These are phyloP conservation scores for Xylaria sp. DNA, from an alignment of 2,329 filamentous ascomycete species.

Conservation along the genomic window DNA sequence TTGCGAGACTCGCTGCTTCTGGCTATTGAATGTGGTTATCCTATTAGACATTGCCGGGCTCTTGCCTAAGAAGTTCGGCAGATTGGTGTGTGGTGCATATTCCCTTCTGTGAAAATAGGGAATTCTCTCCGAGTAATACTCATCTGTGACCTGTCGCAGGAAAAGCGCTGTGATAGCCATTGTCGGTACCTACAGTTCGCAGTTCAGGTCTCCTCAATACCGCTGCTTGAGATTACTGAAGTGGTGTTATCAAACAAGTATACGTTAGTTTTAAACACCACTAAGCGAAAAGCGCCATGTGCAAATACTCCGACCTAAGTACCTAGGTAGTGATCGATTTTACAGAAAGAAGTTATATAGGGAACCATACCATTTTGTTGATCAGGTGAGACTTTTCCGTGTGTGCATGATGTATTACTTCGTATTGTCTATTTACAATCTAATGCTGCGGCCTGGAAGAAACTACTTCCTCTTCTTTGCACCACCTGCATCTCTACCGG, in stretches of 20 bases:
- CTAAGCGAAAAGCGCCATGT: no score
- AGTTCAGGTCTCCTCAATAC: not conserved
- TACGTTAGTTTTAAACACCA: not conserved
- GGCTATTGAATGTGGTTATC: slow-evolving; percentile 2
- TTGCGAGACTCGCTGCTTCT: slow-evolving; percentile 38
- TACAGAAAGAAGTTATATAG: no score
- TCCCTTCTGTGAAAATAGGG: not conserved
- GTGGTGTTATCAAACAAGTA: not conserved
- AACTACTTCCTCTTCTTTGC: slow-evolving; percentile 61
- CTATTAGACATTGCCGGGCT: not conserved
- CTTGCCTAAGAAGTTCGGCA: not conserved
- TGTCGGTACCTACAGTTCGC: no score
- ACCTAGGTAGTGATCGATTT: no score
- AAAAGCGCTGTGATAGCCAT: no score
- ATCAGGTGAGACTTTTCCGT: not conserved
- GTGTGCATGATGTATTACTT: slow-evolving; percentile 8
- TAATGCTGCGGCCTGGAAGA: not conserved
- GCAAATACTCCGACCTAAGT: no score
- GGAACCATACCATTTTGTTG: not conserved
- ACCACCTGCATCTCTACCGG: slow-evolving; percentile 61
- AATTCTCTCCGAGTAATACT: not conserved
- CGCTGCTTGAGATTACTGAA: not conserved
- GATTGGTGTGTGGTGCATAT: not conserved
- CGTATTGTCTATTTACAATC: slow-evolving; percentile 12
- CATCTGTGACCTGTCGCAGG: not conserved